These are phyloP conservation scores for Piromyces sp. DNA, from an alignment of 192 early-diverging fungal species.

Conservation along the genomic window DNA sequence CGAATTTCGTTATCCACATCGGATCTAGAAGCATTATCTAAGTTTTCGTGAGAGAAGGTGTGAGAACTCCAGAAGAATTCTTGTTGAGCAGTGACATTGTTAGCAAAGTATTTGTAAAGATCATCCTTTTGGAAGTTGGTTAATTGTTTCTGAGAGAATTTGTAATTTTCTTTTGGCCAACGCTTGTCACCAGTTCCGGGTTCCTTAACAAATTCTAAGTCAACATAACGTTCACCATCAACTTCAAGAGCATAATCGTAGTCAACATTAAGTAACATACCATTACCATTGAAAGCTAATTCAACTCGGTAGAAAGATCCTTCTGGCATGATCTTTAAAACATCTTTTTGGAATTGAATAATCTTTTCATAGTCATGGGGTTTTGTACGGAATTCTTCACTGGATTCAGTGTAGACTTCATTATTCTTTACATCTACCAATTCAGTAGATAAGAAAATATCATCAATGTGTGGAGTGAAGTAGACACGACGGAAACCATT, in stretches of 20 bases:
- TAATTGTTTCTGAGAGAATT: not conserved
- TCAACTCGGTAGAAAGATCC: constrained; percentile 16
- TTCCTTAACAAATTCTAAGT: constrained; percentile 12
- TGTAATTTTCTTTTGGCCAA: constrained; percentile 11
- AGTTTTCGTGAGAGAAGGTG: constrained; percentile 15
- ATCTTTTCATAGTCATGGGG: constrained; percentile 10
- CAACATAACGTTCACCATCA: constrained; percentile 11
- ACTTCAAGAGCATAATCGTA: constrained; percentile 6
- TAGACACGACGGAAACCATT: constrained; percentile 23
- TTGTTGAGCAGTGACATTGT: not conserved
- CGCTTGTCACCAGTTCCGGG: constrained; percentile 13
- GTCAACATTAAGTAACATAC: constrained; percentile 8
- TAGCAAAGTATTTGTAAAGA: constrained; percentile 8
- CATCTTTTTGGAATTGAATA: constrained; percentile 16
- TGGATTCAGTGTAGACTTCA: not conserved
- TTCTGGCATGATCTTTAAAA: constrained; percentile 12
- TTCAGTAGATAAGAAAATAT: constrained; percentile 10
- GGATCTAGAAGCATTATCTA: constrained; percentile 13
- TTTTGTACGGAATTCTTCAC: constrained; percentile 8
- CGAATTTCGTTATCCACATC: constrained; percentile 16
- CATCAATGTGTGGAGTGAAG: constrained; percentile 17
- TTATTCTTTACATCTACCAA: not conserved
- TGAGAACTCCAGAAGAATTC: constrained; percentile 20
- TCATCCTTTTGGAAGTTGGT: constrained; percentile 6
- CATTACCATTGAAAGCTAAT: constrained; percentile 21